Percentiles rank a stretch among this genome's conserved stretches.
These are phyloP conservation scores for Apiotrichum akiyoshidainum DNA, from an alignment of 1,284 basidiomycete genomes.

Conservation along the genomic window DNA sequence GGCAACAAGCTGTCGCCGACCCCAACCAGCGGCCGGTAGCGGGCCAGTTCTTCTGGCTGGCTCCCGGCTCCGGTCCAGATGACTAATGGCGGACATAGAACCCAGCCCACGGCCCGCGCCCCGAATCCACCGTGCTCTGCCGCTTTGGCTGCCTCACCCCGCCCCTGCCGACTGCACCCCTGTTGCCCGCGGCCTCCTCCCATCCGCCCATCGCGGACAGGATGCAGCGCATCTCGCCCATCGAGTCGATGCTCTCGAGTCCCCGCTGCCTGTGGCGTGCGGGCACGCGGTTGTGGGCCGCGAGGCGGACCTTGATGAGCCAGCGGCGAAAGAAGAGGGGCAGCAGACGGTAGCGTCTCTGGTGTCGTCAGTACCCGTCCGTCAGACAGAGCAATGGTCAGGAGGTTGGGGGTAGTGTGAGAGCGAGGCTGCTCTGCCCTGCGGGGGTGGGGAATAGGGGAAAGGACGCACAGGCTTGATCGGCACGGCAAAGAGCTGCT, in stretches of 20 bases:
- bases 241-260: conserved; percentile 17
- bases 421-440: not conserved
- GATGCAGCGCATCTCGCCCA: conserved; percentile 23
- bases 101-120: not conserved
- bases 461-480: too few species aligned
- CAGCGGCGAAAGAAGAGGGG: not conserved
- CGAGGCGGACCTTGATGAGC: conserved; percentile 1
- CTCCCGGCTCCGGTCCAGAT: too few species aligned
- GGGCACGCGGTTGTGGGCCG: not conserved
- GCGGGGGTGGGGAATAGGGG: too few species aligned
- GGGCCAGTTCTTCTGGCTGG: too few species aligned
- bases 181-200: conserved; percentile 6
- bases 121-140: not conserved
- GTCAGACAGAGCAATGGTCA: too few species aligned
- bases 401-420: not conserved
- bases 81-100: not conserved
- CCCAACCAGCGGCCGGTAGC: too few species aligned
- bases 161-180: not conserved
- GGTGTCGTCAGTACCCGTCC: not conserved
- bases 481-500: too few species aligned
- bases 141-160: not conserved
- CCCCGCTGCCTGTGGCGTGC: conserved; percentile 1
- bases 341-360: not conserved
- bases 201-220: conserved; percentile 33
- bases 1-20: too few species aligned